Conservation (phyloP, 257 asterid species). For the Cordia subcordata region DNA sequence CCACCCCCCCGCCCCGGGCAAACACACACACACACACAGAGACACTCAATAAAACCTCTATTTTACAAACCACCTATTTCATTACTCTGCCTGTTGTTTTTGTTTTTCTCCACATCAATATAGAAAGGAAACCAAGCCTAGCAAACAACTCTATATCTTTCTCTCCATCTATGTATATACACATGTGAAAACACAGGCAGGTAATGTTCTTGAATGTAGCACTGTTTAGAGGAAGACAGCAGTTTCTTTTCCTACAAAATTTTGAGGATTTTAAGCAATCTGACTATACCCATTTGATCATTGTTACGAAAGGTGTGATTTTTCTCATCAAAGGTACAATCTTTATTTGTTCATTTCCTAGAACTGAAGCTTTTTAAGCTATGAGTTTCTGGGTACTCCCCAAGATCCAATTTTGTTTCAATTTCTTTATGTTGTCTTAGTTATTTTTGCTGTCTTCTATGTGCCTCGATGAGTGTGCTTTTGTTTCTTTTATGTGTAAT, state of each 20-base stretch:
- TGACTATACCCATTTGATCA: conserved; percentile 26
- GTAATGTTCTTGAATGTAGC: too few relatives aligned
- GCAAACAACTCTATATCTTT: too few relatives aligned
- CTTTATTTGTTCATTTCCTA: conserved; percentile 13
- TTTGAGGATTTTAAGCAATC: conserved; percentile 30
- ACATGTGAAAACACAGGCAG: too few relatives aligned
- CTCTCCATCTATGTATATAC: too few relatives aligned
- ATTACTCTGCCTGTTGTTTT: too few relatives aligned
- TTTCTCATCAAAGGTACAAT: conserved; percentile 36
- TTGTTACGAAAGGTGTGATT: conserved; percentile 4
- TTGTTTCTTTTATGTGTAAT: conserved; percentile 20
- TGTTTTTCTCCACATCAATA: too few relatives aligned
- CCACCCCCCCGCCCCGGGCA: too few relatives aligned
- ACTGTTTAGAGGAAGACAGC: not conserved
- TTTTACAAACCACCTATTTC: too few relatives aligned
- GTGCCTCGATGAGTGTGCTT: not conserved
- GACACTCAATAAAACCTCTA: too few relatives aligned
- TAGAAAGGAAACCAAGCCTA: too few relatives aligned
- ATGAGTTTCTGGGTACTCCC: conserved; percentile 16
- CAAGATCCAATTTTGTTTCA: conserved; percentile 41
- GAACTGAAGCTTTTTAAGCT: not conserved
- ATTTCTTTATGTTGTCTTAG: conserved; percentile 4
- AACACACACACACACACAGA: too few relatives aligned
- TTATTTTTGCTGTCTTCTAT: conserved; percentile 2
- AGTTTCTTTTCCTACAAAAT: conserved; percentile 22